These are phyloP conservation scores for Suhomyces faveliae DNA, from an alignment of 805 yeast species.

Conservation along the genomic window DNA sequence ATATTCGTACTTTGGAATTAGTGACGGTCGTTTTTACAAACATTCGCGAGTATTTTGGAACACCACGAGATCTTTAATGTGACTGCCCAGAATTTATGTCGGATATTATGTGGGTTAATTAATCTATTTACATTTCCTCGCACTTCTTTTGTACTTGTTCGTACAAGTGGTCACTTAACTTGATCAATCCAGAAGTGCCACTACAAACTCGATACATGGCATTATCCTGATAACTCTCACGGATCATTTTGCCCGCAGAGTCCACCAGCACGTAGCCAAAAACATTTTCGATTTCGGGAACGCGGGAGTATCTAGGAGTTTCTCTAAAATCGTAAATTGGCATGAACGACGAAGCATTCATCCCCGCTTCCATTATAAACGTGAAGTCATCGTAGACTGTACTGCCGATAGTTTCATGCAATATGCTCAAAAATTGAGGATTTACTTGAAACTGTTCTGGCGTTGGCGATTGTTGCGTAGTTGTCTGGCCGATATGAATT, in stretches of 20 bases:
- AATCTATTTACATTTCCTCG: neutral
- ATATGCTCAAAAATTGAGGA: conserved; percentile 24
- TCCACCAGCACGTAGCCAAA: conserved; percentile 68
- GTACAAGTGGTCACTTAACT: conserved; percentile 50
- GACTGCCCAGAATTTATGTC: no score
- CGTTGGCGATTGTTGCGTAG: conserved; percentile 8
- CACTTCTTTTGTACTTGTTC: conserved; percentile 30
- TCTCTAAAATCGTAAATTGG: conserved; percentile 71
- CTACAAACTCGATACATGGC: conserved; percentile 53
- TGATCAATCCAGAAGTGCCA: conserved; percentile 47
- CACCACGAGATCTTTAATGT: no score
- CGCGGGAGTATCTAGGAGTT: conserved; percentile 61
- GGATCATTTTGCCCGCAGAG: conserved; percentile 51
- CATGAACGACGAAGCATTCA: conserved; percentile 53
- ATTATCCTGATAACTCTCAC: conserved; percentile 57
- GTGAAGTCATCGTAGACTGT: conserved; percentile 45
- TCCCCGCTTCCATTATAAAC: conserved; percentile 55
- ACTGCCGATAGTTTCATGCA: conserved; percentile 25
- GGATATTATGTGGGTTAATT: neutral
- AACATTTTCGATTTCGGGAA: conserved; percentile 68
- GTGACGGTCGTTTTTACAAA: neutral
- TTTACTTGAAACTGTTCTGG: conserved; percentile 28
- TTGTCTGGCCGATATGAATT: conserved; percentile 8
- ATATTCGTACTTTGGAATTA: neutral
- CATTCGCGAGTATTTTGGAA: neutral